phyloP scores from a whole-genome alignment of 805 yeast genomes.

The Pachysolen tannophilus region DNA sequence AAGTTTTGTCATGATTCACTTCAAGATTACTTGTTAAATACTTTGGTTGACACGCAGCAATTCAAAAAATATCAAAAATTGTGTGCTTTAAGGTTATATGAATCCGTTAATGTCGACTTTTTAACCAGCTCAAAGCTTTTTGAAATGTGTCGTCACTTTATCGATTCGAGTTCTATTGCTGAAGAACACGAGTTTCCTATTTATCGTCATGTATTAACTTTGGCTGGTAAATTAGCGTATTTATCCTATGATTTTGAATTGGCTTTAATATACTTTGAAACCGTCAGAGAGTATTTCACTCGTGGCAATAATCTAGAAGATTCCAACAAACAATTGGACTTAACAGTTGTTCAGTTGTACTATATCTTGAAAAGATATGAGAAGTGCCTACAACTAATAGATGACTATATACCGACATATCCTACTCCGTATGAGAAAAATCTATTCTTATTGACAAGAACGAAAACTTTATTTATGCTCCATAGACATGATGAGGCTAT shows the following conservation, averaged over 20 bases:
- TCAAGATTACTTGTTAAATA: slow-evolving; percentile 23
- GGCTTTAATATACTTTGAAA: slow-evolving; percentile 31
- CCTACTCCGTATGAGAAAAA: slow-evolving; percentile 25
- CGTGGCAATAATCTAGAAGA: slow-evolving; percentile 2
- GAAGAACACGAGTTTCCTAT: slow-evolving; percentile 26
- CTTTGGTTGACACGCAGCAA: slow-evolving; percentile 19
- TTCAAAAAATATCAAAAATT: slow-evolving; percentile 25
- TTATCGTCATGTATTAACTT: slow-evolving; percentile 30
- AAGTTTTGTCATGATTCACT: slow-evolving; percentile 33
- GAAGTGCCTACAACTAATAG: slow-evolving; percentile 28
- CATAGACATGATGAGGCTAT: slow-evolving; percentile 25
- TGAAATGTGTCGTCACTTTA: slow-evolving; percentile 32
- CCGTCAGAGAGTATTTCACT: slow-evolving; percentile 23
- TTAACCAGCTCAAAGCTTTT: slow-evolving; percentile 17
- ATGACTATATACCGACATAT: slow-evolving; percentile 21
- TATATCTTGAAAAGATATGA: slow-evolving; percentile 22
- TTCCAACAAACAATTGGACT: slow-evolving; percentile 17
- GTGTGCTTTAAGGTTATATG: slow-evolving; percentile 34
- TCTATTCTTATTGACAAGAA: slow-evolving; percentile 26
- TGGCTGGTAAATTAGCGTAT: slow-evolving; percentile 37
- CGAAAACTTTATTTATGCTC: slow-evolving; percentile 27
- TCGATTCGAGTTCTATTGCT: slow-evolving; percentile 25
- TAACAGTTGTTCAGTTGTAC: slow-evolving; percentile 27
- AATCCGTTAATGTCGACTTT: slow-evolving; percentile 13
- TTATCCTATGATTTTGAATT: slow-evolving; percentile 32